phyloP scores from a whole-genome alignment of 2,329 filamentous ascomycete species.

The Cladosporium oxysporum region DNA sequence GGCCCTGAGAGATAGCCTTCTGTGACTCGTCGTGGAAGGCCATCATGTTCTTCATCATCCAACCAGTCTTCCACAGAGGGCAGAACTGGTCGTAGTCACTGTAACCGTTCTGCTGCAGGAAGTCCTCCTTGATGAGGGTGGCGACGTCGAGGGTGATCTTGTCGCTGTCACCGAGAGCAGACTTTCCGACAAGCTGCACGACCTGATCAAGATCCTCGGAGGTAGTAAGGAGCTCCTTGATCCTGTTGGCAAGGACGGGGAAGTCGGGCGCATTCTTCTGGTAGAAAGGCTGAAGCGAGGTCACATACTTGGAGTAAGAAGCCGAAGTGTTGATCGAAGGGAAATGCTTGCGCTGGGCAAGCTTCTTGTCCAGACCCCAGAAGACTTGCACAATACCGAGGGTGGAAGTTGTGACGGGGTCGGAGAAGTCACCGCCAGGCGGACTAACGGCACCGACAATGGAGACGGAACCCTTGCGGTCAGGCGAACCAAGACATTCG shows the following conservation, averaged over 20 bases:
- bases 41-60: slow-evolving; percentile 99
- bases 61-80: slow-evolving; percentile 98
- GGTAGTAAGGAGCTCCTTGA: slow-evolving; percentile 89
- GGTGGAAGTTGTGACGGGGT: slow-evolving; percentile 91
- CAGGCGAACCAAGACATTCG: slow-evolving; percentile 80
- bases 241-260: slow-evolving; percentile 85
- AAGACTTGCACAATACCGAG: slow-evolving; percentile 98
- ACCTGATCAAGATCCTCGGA: slow-evolving; percentile 98
- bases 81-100: slow-evolving; percentile 99
- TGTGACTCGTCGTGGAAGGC: slow-evolving; percentile 96
- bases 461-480: slow-evolving; percentile 87
- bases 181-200: slow-evolving; percentile 97
- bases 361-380: slow-evolving; percentile 99
- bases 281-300: slow-evolving; percentile 86
- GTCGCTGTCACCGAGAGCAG: slow-evolving; percentile 90
- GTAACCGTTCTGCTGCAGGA: slow-evolving; percentile 98
- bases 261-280: slow-evolving; percentile 93
- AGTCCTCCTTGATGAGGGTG: slow-evolving; percentile 93
- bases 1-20: slow-evolving; percentile 88
- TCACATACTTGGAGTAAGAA: slow-evolving; percentile 97
- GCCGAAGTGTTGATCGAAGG: slow-evolving; percentile 93
- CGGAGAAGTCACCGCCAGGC: slow-evolving; percentile 97
- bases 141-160: slow-evolving; percentile 98
- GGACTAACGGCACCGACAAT: slow-evolving; percentile 97
- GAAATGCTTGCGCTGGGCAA: slow-evolving; percentile 98